Percentiles rank a stretch among this genome's conserved stretches.
phyloP scores from a whole-genome alignment of 2,329 filamentous ascomycete genomes.

The Aaosphaeria arxii region DNA sequence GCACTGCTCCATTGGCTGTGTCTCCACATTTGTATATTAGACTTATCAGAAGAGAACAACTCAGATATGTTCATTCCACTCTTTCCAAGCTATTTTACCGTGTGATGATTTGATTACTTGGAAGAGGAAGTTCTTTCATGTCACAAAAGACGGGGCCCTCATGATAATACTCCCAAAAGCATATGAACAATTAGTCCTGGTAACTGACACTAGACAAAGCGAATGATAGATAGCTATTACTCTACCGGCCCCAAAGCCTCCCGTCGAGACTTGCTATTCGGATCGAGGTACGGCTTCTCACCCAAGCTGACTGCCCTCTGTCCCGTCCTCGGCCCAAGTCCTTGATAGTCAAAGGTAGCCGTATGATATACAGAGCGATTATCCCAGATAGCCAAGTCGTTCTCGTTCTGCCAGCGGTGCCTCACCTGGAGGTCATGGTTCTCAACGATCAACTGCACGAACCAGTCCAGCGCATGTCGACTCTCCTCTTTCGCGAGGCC shows the following conservation, averaged over 20 bases:
- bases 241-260: conserved; percentile 31
- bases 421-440: conserved; percentile 53
- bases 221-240: too few relatives aligned
- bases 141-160: too few relatives aligned
- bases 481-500: conserved; percentile 44
- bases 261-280: conserved; percentile 47
- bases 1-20: too few relatives aligned
- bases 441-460: conserved; percentile 41
- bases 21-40: too few relatives aligned
- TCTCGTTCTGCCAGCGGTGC: conserved; percentile 48
- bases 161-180: too few relatives aligned
- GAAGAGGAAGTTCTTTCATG: too few relatives aligned
- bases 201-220: too few relatives aligned
- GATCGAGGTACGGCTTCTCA: conserved; percentile 56
- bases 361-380: conserved; percentile 59
- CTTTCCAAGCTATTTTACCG: too few relatives aligned
- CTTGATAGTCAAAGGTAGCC: conserved; percentile 61
- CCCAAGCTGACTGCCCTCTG: conserved; percentile 57
- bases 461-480: conserved; percentile 42
- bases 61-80: too few relatives aligned
- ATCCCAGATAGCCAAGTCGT: conserved; percentile 63
- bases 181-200: too few relatives aligned
- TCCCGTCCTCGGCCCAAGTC: conserved; percentile 52
- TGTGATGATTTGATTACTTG: too few relatives aligned
- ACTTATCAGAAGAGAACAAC: too few relatives aligned